Evolutionary conservation across 768 basidiomycete species (phyloP).

Genomic region (Rhodocollybia butyracea): DNA sequence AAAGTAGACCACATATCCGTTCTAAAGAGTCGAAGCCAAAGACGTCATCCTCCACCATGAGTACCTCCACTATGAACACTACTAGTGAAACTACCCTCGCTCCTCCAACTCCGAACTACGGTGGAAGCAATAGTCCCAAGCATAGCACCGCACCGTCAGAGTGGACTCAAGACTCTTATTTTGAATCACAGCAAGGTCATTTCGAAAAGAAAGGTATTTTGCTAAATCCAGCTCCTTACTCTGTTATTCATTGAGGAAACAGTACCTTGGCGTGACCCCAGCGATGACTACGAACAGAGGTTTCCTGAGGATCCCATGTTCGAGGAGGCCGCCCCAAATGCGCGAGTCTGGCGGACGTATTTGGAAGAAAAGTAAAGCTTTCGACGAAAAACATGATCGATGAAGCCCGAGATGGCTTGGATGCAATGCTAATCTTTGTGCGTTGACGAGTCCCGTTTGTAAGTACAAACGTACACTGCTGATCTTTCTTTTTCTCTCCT

Average conservation of each 20-base stretch:
- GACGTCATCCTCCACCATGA: too few relatives aligned
- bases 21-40: too few relatives aligned
- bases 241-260: neutral
- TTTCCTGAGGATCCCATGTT: neutral
- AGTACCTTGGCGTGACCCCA: neutral
- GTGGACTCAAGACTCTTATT: too few relatives aligned
- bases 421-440: constrained; percentile 10
- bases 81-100: neutral
- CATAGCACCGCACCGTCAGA: too few relatives aligned
- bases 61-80: neutral
- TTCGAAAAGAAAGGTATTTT: too few relatives aligned
- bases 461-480: too few relatives aligned
- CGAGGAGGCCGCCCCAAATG: constrained; percentile 12
- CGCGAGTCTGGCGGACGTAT: constrained; percentile 15
- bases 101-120: too few relatives aligned
- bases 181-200: neutral
- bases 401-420: constrained; percentile 11
- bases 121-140: too few relatives aligned
- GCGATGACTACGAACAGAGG: neutral
- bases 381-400: constrained; percentile 13
- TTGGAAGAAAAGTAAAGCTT: constrained; percentile 12
- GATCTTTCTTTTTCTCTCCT: too few relatives aligned
- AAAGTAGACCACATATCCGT: too few relatives aligned
- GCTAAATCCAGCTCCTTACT: neutral
- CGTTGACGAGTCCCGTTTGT: neutral